Evolutionary conservation across 306 rosid species (phyloP), one percentile per base, ranked within the genome.

Genomic region (Castanea sativa): DNA sequence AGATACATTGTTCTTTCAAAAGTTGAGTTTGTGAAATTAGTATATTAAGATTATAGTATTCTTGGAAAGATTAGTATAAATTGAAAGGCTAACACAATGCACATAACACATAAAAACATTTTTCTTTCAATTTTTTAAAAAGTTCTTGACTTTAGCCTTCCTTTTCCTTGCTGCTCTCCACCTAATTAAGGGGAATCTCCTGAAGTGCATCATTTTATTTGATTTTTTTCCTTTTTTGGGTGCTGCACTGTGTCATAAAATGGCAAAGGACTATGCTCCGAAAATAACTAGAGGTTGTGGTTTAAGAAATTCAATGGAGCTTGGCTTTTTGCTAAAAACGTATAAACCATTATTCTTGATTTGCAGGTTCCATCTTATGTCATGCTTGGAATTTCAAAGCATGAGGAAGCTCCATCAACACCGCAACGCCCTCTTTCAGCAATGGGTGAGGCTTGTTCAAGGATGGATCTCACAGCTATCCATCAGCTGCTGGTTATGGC

Each of bases 381-480:
- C 77, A 89, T 91, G 97, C 97, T 93, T 86, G 99, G 96, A 74
- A 90, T 95, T 78, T 86, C 94, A 63, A 93, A 91, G 85, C 89
- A 90, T 1, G 96, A 85, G 81, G 98, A 92, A 67, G 93, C 96
- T 56, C 98, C 97, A 70, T 77, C 96, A 77, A 82, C 97, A 78
- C 99, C 96, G 3, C 99, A 88, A 61, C 94, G 97, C 12, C 99
- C 97, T 73, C 93, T 95, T 73, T 95, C 99, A 6, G 87, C 98
- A 41, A 93, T 95, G 99, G 99, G 99, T 5, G 98, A 95, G 84
- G 99, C 98, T 71, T 93, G 99, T 85, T 93, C 99, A 38, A 86
- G 99, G 78, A 89, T 91, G 97, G 99, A 95, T 90, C 98, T 95
- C 71, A 95, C 99, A n/a, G 99, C 99, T 43, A 95, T 95, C 85